These are phyloP conservation scores for Luffa aegyptiaca DNA, from an alignment of 306 rosid species.

Conservation along the genomic window DNA sequence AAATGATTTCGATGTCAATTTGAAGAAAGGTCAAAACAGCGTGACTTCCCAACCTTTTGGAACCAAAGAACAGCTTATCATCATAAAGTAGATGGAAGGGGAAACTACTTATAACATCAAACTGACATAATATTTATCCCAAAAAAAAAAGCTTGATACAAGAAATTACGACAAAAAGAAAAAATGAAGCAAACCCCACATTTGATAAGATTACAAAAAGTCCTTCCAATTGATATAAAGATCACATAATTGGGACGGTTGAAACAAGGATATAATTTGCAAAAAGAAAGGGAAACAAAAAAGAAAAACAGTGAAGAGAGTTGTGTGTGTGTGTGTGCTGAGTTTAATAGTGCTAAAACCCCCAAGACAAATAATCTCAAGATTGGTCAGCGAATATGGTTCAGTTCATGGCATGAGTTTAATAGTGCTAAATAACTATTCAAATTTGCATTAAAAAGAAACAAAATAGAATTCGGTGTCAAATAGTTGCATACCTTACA, in stretches of 20 bases:
- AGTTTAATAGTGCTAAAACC: no score
- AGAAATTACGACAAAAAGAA: background rate
- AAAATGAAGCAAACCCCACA: no score
- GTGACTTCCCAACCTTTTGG: background rate
- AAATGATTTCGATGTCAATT: background rate
- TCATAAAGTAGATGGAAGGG: background rate
- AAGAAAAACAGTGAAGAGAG: background rate
- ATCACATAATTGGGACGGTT: background rate
- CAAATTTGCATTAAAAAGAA: background rate
- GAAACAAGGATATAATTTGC: background rate
- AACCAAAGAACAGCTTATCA: background rate
- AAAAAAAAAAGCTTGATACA: no score
- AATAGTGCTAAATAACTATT: background rate
- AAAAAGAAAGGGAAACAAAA: background rate
- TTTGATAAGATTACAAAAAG: background rate
- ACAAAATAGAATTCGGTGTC: background rate
- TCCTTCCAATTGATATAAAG: background rate
- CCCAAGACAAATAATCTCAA: background rate
- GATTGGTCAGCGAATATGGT: background rate
- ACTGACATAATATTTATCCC: background rate
- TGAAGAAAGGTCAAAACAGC: background rate
- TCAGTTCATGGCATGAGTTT: background rate
- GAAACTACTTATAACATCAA: background rate
- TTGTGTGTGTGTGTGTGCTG: no score
- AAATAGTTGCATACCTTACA: conserved; percentile 39